Evolutionary conservation across 1,139 yeast genomes (phyloP).

Genomic region (Magnusiomyces magnusii): DNA sequence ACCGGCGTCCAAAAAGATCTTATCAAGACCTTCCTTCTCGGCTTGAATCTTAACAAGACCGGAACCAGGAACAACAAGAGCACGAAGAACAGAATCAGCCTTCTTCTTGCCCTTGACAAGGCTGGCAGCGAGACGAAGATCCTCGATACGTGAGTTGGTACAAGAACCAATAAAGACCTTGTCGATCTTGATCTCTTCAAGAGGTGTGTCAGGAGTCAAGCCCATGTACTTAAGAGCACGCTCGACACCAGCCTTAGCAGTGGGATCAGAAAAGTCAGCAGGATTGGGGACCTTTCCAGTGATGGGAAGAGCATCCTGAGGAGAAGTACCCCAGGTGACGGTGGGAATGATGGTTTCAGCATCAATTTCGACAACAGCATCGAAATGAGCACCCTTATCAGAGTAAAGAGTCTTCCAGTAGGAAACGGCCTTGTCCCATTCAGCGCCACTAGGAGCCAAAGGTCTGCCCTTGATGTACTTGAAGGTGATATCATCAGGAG

Average conservation of each 20-base stretch:
- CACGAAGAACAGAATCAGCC: slow-evolving; percentile 73
- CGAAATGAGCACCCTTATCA: slow-evolving; percentile 86
- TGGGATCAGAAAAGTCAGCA: slow-evolving; percentile 57
- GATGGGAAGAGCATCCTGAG: slow-evolving; percentile 96
- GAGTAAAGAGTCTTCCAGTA: slow-evolving; percentile 88
- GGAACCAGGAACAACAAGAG: slow-evolving; percentile 94
- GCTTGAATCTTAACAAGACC: slow-evolving; percentile 92
- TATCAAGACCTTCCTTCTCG: slow-evolving; percentile 88
- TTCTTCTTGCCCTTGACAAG: slow-evolving; percentile 87
- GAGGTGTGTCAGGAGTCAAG: slow-evolving; percentile 71
- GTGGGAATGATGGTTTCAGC: slow-evolving; percentile 90
- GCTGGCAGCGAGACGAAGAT: slow-evolving; percentile 88
- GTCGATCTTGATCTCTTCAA: slow-evolving; percentile 66
- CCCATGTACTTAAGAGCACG: slow-evolving; percentile 94
- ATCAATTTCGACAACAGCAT: slow-evolving; percentile 69
- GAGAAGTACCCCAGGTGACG: slow-evolving; percentile 99
- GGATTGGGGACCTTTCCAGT: slow-evolving; percentile 91
- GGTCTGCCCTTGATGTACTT: slow-evolving; percentile 90
- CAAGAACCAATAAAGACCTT: slow-evolving; percentile 97
- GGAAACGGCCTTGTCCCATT: slow-evolving; percentile 88
- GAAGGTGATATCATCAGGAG: slow-evolving; percentile 84
- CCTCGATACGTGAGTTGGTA: slow-evolving; percentile 97
- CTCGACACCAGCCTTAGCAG: slow-evolving; percentile 74
- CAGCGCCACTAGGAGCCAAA: slow-evolving; percentile 83
- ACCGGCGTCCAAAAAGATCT: slow-evolving; percentile 84